Base-by-base conservation (phyloP, 176 grass and related monocot genomes). In the Cymbopogon citratus region DNA sequence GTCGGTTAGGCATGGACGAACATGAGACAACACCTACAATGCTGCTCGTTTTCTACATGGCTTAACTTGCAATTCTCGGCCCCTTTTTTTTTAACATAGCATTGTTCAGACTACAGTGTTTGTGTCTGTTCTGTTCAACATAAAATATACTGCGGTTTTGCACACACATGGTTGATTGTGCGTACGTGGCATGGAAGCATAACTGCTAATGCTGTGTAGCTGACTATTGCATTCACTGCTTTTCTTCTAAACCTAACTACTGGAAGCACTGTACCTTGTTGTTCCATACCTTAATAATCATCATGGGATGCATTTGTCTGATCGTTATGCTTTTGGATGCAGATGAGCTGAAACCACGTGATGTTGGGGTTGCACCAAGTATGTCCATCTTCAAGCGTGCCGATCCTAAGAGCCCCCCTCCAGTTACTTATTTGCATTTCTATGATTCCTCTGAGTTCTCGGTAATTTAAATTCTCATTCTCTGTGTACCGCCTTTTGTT, bases 371-470 rank as follows among this genome's bases (percentile, higher is more conserved):
- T 39, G 52, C 82, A 39, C 56, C 81, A 26, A 61, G 52, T 3
- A 78, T 94, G 86, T 21, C 24, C 4, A 84, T 45, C 73, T 98
- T 98, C 87, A 82, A 60, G 40, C 74, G 84, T 28, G 14, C 3
- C 6, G 56, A 81, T 19, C 67, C 92, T 26, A 15, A 74, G 33
- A 65, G 61, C 34, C 78, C 66, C 52, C 88, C 90, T 40, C 51
- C 19, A 4, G 86, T 94, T 16, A 94, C 88, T 13, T 98, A 94
- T 54, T 80, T 98, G 57, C 90, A 89, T 62, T 90, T 94, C 71
- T 92, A 98, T 3, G 56, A 79, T 19, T 94, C 88, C 64, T 8
- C 75, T 59, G 94, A 89, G 60, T 98, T 98, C 19, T 94, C 92
- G 71, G 95, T 98, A 97, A 59, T 54, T 57, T 33, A 24, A 48